Percentiles rank a stretch among this genome's conserved stretches.
Evolutionary conservation across 306 rosid species (phyloP).

Genomic region (Sesbania bispinosa): DNA sequence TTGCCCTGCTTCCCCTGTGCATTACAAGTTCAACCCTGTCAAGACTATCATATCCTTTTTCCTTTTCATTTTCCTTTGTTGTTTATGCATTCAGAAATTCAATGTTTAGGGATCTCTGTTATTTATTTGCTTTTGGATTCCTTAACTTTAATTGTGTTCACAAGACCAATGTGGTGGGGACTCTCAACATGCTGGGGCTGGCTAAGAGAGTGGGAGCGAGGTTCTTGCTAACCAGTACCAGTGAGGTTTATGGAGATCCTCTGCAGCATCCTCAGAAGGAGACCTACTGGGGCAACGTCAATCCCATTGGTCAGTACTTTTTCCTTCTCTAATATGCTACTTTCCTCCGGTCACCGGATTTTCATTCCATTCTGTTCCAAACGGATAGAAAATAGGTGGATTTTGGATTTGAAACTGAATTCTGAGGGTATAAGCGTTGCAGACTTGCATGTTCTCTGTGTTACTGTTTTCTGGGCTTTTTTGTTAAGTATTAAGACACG

Average conservation of each 20-base stretch:
- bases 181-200: constrained; percentile 90
- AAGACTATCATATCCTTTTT: constrained; percentile 93
- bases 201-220: constrained; percentile 92
- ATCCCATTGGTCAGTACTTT: constrained; percentile 76
- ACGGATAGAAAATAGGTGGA: background rate
- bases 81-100: background rate
- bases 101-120: background rate
- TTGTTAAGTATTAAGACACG: background rate
- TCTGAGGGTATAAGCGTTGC: background rate
- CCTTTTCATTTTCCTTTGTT: background rate
- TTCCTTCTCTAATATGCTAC: background rate
- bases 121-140: constrained; percentile 11
- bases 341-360: background rate
- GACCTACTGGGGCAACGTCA: constrained; percentile 99
- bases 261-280: constrained; percentile 97
- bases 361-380: background rate
- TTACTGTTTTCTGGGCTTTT: background rate
- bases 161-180: constrained; percentile 99
- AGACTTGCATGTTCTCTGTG: background rate
- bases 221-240: constrained; percentile 88
- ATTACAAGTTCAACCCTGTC: constrained; percentile 96
- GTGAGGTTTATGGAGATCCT: constrained; percentile 99
- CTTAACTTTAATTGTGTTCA: constrained; percentile 43
- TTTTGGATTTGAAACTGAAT: background rate
- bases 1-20: constrained; percentile 97